Percentiles rank a stretch among this genome's conserved stretches.
phyloP scores from a whole-genome alignment of 257 asterid genomes.

The Plantago major region DNA sequence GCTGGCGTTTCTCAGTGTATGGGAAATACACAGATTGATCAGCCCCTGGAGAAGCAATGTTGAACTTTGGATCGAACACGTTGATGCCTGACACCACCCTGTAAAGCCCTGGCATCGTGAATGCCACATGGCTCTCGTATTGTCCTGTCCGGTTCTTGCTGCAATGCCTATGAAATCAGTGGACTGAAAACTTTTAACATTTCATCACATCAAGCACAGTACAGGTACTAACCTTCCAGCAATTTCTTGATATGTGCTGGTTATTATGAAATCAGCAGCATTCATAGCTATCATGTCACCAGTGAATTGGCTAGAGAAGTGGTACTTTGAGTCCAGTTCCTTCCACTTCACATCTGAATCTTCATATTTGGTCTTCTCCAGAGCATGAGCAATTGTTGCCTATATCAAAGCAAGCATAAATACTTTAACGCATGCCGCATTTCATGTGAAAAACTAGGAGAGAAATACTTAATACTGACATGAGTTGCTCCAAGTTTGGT shows the following conservation, averaged over 20 bases:
- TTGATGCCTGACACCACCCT: conserved; percentile 72
- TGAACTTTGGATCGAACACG: conserved; percentile 84
- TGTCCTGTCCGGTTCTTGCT: conserved; percentile 75
- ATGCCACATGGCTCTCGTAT: conserved; percentile 77
- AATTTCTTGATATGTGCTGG: conserved; percentile 89
- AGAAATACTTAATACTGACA: conserved; percentile 30
- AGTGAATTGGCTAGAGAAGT: conserved; percentile 80
- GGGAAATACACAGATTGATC: conserved; percentile 85
- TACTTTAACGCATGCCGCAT: conserved; percentile 7
- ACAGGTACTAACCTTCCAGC: conserved; percentile 69
- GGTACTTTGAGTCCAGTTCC: conserved; percentile 68
- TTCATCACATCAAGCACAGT: background rate
- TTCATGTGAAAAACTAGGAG: background rate
- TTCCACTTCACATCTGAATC: conserved; percentile 77
- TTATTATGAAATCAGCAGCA: conserved; percentile 70
- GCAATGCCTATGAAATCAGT: conserved; percentile 26
- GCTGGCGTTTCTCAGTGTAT: conserved; percentile 43
- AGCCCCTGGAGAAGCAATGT: conserved; percentile 85
- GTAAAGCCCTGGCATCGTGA: conserved; percentile 81
- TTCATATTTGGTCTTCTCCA: conserved; percentile 87
- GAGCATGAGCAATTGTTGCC: conserved; percentile 95
- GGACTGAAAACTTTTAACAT: conserved; percentile 5
- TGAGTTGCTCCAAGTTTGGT: conserved; percentile 72
- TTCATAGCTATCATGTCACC: conserved; percentile 86
- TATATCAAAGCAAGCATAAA: conserved; percentile 14